A percentile compares a stretch with the other conserved stretches of the same genome.
phyloP scores from a whole-genome alignment of 495 filamentous ascomycete species.

The Chaetomidium leptoderma region DNA sequence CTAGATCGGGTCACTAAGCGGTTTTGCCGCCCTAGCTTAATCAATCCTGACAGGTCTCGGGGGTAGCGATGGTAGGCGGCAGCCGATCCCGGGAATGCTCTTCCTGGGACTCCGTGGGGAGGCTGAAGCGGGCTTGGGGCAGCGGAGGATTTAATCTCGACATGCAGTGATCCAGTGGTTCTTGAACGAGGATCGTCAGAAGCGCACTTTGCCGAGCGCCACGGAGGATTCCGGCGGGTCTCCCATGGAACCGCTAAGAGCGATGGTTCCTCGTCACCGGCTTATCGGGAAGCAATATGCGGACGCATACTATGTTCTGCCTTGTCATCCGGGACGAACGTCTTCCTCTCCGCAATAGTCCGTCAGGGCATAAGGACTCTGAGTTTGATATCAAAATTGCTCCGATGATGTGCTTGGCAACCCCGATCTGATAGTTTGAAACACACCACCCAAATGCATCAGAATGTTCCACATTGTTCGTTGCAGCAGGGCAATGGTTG shows the following conservation, averaged over 20 bases:
- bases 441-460: too few species aligned
- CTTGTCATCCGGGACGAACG: slow-evolving; percentile 2
- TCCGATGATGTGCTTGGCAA: too few species aligned
- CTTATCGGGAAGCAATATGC: slow-evolving; percentile 18
- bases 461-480: too few species aligned
- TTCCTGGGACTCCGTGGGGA: slow-evolving; percentile 4
- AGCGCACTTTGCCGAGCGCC: slow-evolving; percentile 13
- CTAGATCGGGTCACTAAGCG: slow-evolving; percentile 24
- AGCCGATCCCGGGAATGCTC: slow-evolving; percentile 19
- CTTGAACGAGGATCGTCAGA: neutral
- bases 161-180: neutral
- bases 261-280: slow-evolving; percentile 11
- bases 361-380: too few species aligned
- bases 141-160: slow-evolving; percentile 23
- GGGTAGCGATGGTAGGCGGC: neutral
- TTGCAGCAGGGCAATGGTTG: too few species aligned
- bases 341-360: too few species aligned
- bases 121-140: slow-evolving; percentile 8
- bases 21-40: slow-evolving; percentile 30
- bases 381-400: neutral
- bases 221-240: slow-evolving; percentile 12
- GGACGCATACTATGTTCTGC: too few species aligned
- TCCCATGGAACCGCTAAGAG: slow-evolving; percentile 1
- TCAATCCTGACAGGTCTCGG: slow-evolving; percentile 14
- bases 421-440: too few species aligned